Evolutionary conservation across 441 rosid genomes (phyloP).

Genomic region (Hura crepitans): DNA sequence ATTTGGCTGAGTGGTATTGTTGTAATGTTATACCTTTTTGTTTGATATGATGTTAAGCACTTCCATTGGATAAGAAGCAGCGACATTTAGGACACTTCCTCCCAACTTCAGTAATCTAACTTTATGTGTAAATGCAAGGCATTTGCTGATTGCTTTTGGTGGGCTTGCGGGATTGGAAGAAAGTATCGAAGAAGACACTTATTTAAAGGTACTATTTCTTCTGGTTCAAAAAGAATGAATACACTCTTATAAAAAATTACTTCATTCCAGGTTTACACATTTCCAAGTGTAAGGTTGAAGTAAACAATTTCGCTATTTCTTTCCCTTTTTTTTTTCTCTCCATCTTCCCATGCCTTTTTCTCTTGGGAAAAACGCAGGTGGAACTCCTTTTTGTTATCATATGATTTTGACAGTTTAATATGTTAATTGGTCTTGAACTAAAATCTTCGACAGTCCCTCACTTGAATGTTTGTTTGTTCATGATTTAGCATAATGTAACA

Average conservation of each 20-base stretch:
- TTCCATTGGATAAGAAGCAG: background rate
- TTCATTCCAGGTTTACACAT: background rate
- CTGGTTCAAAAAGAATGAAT: background rate
- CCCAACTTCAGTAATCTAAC: background rate
- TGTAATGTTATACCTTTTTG: background rate
- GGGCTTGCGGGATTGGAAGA: constrained; percentile 98
- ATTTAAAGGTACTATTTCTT: constrained; percentile 52
- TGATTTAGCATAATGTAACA: background rate
- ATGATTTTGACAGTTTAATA: background rate
- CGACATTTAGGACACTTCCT: constrained; percentile 3
- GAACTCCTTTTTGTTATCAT: background rate
- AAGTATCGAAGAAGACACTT: constrained; percentile 65
- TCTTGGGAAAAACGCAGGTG: background rate
- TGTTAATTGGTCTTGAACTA: background rate
- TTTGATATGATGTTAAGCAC: background rate
- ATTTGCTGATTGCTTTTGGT: constrained; percentile 89
- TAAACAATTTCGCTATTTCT: background rate
- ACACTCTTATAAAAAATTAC: background rate
- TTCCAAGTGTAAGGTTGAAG: background rate
- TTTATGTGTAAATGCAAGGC: constrained; percentile 39
- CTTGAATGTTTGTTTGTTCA: background rate
- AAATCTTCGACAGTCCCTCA: background rate
- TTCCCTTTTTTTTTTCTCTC: background rate
- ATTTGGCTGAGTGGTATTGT: background rate
- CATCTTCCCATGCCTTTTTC: background rate